Conservation (phyloP, 176 grass and related monocot species). For the sorghum (Sorghum bicolor) region Sorghum_bicolor_NCBIv3 NC_012879.2:59188501-59189000, state of each 20-base stretch:
- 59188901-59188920: conserved; percentile 19
- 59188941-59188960: conserved; percentile 50
- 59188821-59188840: conserved; percentile 41
- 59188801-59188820: conserved; percentile 64
- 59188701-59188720: conserved; percentile 78
- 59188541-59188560: conserved; percentile 68
- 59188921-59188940: conserved; percentile 16
- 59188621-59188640: conserved; percentile 92
- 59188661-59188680: conserved; percentile 48
- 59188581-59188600: conserved; percentile 50
- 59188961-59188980: conserved; percentile 5
- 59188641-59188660: conserved; percentile 89
- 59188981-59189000: conserved; percentile 49
- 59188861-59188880: conserved; percentile 45
- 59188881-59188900: conserved; percentile 71
- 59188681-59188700: conserved; percentile 68
- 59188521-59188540: conserved; percentile 65
- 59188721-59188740: conserved; percentile 91
- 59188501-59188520: conserved; percentile 77
- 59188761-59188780: conserved; percentile 81
- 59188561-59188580: conserved; percentile 59
- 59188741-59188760: conserved; percentile 81
- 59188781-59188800: conserved; percentile 82
- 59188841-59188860: conserved; percentile 43
- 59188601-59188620: conserved; percentile 60